Conservation (phyloP, 495 filamentous ascomycete species). For the Baudoinia panamericana region DNA sequence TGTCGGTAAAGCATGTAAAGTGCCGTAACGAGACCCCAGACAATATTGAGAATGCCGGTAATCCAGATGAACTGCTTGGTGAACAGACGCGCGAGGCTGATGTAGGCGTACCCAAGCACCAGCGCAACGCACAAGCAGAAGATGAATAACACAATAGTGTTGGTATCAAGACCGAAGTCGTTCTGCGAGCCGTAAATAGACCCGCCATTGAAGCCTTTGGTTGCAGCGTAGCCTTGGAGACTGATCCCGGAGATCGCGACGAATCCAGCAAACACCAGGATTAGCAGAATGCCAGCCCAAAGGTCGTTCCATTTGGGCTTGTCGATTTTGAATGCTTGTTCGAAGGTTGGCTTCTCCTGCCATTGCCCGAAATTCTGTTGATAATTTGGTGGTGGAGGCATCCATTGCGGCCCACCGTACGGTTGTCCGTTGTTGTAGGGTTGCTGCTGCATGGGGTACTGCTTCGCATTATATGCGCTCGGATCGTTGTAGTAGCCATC, state of each 20-base stretch:
- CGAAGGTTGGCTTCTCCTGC: constrained; percentile 46
- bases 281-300: constrained; percentile 73
- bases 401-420: constrained; percentile 5
- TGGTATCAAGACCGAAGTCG: constrained; percentile 60
- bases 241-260: constrained; percentile 62
- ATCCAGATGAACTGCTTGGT: constrained; percentile 49
- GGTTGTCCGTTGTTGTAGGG: background rate
- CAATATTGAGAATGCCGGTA: constrained; percentile 57
- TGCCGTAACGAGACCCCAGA: constrained; percentile 53
- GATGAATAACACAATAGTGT: constrained; percentile 71
- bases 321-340: constrained; percentile 66
- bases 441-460: constrained; percentile 10
- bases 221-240: constrained; percentile 59
- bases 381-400: constrained; percentile 15
- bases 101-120: constrained; percentile 61
- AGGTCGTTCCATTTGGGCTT: constrained; percentile 78
- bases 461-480: background rate
- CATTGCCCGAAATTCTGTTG: constrained; percentile 6
- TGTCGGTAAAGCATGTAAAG: constrained; percentile 52
- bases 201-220: constrained; percentile 53
- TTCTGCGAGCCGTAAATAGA: constrained; percentile 58
- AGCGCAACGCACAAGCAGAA: constrained; percentile 63
- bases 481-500: constrained; percentile 5
- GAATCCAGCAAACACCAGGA: constrained; percentile 62
- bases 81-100: constrained; percentile 62